These are phyloP conservation scores for Eucalyptus dawsonii DNA, from an alignment of 345 rosid species.

Conservation along the genomic window DNA sequence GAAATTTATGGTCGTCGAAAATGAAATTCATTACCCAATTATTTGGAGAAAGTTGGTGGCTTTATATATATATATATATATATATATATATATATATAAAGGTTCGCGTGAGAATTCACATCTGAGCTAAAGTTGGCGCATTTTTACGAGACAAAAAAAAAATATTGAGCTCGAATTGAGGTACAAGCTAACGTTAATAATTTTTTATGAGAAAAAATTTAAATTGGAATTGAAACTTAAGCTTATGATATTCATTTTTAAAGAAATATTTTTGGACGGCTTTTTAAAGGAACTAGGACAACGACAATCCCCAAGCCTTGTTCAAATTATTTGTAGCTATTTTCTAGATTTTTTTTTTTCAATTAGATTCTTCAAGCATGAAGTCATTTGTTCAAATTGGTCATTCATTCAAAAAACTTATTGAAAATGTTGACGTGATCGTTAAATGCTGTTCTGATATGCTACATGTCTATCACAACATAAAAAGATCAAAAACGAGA, in stretches of 20 bases:
- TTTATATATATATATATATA: no score
- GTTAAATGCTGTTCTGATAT: background rate
- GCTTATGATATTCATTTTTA: background rate
- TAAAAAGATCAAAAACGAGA: background rate
- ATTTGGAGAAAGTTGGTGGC: background rate
- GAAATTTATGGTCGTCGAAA: background rate
- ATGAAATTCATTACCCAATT: background rate
- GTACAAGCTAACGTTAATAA: background rate
- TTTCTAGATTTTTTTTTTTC: background rate
- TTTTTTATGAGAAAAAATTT: no score
- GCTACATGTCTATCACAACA: background rate
- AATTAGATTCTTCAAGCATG: background rate
- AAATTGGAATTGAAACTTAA: no score
- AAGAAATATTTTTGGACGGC: no score
- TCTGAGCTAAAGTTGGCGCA: background rate
- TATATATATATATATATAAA: no score
- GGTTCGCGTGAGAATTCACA: no score
- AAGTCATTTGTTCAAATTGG: background rate
- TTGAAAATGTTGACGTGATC: background rate
- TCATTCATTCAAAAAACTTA: background rate
- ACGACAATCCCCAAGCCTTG: background rate
- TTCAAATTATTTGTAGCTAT: background rate
- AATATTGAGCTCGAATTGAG: background rate
- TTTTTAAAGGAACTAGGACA: background rate
- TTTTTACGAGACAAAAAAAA: no score